Evolutionary conservation across 78 protist genomes (phyloP), one percentile per base, ranked within the genome.

Genomic region (Tieghemostelium lacteum): DNA sequence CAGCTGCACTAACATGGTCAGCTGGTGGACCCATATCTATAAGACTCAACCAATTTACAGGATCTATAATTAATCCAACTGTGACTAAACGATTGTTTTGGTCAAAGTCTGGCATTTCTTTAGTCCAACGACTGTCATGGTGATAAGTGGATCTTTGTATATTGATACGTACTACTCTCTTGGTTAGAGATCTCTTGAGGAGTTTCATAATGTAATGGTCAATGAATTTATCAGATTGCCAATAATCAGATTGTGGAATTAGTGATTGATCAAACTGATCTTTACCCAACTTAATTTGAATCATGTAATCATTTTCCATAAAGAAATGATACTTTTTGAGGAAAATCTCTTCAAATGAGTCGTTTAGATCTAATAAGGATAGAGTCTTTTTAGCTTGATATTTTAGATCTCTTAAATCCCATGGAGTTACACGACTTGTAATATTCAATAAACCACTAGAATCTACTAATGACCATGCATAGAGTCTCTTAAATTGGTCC

Each of bases 21-120:
- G 80, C 91, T 14, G 91, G 67, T 57, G 91, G 91, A 33, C 91
- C 91, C 65, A 69, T 39, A 45, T 83, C 91, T 31, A 83, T 69
- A 2, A 69, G 66, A 58, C 72, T 40, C 24, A 69, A 63, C 91
- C 91, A 83, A 61, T 83, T 39, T 2, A 55, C 72, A 22, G 70
- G 54, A 45, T 83, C 37, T 7, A 83, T 40, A n/a, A 55, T 62
- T 8, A 83, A 34, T 7, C 71, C 91, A 31, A 66, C 58, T 7
- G 64, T 42, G 54, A 83, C 28, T 6, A 22, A 55, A 57, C 74
- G 62, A 1, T 74, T 16, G 52, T 31, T 0, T 3, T 61, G 3
- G 12, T 76, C 65, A 24, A 50, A 52, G 33, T 40, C 29, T 28
- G 72, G 87, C 19, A 42, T 37, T 16, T 52, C 61, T 3, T 26